Conservation (phyloP, 2,329 filamentous ascomycete species). For the Fusarium acutatum region DNA sequence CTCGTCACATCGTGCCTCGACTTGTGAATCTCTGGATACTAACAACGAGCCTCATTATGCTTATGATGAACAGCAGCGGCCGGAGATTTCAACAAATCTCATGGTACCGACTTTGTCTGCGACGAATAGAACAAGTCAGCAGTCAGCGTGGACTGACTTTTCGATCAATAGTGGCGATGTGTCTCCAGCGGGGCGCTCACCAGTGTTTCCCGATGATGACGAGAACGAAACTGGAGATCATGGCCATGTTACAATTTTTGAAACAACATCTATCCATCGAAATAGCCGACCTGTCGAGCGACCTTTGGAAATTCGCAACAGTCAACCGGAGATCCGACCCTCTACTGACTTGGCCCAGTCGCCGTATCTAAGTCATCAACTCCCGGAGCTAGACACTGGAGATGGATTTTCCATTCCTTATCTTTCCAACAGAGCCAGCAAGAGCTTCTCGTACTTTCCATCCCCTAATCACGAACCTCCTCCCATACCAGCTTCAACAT, state of each 20-base stretch:
- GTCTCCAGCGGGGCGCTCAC: conserved; percentile 44
- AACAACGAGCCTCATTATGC: conserved; percentile 43
- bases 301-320: conserved; percentile 32
- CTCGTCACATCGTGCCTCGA: conserved; percentile 50
- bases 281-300: conserved; percentile 34
- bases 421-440: conserved; percentile 46
- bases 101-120: conserved; percentile 56
- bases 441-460: conserved; percentile 45
- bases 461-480: conserved; percentile 62
- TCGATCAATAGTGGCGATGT: conserved; percentile 62
- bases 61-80: conserved; percentile 38
- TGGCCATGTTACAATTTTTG: conserved; percentile 47
- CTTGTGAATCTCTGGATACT: conserved; percentile 52
- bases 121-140: conserved; percentile 61
- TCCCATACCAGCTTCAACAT: conserved; percentile 53
- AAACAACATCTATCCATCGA: conserved; percentile 41
- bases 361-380: conserved; percentile 48
- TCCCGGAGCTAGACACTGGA: conserved; percentile 62
- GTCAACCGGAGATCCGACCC: conserved; percentile 32
- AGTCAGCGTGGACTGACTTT: conserved; percentile 69
- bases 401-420: conserved; percentile 61
- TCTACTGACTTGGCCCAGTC: conserved; percentile 42
- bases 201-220: conserved; percentile 41
- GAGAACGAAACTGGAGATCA: conserved; percentile 41
- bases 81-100: conserved; percentile 56